phyloP scores from a whole-genome alignment of 2,329 filamentous ascomycete species.

The Calonectria pteridis region DNA sequence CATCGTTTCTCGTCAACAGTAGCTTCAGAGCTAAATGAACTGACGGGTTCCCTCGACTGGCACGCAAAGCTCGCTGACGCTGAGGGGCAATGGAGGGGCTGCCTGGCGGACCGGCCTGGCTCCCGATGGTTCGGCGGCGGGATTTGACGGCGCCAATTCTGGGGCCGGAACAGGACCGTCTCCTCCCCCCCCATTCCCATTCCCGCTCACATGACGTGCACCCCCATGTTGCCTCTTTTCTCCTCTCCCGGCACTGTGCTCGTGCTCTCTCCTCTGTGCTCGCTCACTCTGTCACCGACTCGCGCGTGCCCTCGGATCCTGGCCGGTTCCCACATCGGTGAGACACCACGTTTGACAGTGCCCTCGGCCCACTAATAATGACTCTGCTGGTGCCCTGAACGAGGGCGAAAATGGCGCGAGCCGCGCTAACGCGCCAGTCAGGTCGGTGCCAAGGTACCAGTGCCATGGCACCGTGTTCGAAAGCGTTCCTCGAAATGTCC shows the following conservation, averaged over 20 bases:
- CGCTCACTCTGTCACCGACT: no score
- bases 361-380: constrained; percentile 4
- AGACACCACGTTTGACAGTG: constrained; percentile 6
- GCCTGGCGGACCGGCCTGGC: background rate
- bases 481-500: constrained; percentile 4
- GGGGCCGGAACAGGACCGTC: background rate
- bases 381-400: background rate
- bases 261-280: background rate
- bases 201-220: background rate
- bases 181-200: no score
- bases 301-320: background rate
- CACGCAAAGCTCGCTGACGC: background rate
- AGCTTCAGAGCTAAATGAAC: background rate
- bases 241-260: background rate
- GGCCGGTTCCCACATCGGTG: constrained; percentile 7
- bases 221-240: background rate
- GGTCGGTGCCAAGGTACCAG: constrained; percentile 6
- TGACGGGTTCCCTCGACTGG: background rate
- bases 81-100: background rate
- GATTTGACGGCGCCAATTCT: constrained; percentile 1
- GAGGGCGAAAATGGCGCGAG: constrained; percentile 6
- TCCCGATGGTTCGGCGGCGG: background rate
- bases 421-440: constrained; percentile 1
- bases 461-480: constrained; percentile 12
- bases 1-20: background rate